Percentiles rank a stretch among this genome's conserved stretches.
phyloP scores from a whole-genome alignment of 208 protist genomes.

The Blechomonas ayalai region DNA sequence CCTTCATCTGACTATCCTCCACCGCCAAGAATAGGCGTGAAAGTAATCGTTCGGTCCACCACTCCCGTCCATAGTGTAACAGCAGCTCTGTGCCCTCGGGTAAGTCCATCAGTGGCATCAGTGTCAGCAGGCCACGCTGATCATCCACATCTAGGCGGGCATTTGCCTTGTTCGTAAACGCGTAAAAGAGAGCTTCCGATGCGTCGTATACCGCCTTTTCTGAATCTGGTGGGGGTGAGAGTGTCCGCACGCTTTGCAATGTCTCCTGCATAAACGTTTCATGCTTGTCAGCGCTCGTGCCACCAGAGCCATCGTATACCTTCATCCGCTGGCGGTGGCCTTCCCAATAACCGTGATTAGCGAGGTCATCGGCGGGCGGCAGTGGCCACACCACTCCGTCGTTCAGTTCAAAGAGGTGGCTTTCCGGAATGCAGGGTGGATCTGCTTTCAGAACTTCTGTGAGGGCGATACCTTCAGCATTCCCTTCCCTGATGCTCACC shows the following conservation, averaged over 20 bases:
- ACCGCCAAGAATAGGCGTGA: constrained; percentile 41
- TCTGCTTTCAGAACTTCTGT: neutral
- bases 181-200: constrained; percentile 23
- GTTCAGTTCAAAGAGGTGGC: constrained; percentile 82
- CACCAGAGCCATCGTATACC: constrained; percentile 48
- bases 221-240: neutral
- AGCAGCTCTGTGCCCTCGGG: constrained; percentile 66
- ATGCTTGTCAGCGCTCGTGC: constrained; percentile 15
- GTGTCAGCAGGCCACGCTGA: constrained; percentile 32
- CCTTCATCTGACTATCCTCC: constrained; percentile 31
- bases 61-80: constrained; percentile 82
- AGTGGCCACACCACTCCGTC: constrained; percentile 63
- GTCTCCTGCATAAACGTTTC: constrained; percentile 12
- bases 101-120: constrained; percentile 58
- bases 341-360: constrained; percentile 49
- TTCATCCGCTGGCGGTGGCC: constrained; percentile 50
- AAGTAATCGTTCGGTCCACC: constrained; percentile 77
- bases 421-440: constrained; percentile 40
- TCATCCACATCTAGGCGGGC: constrained; percentile 47
- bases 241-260: neutral
- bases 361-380: constrained; percentile 64
- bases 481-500: neutral
- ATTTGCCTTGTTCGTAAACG: constrained; percentile 64
- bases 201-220: constrained; percentile 21
- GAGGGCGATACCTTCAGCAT: neutral